These are phyloP conservation scores for Venturia pyrina DNA, from an alignment of 2,329 filamentous ascomycete genomes.

Conservation along the genomic window DNA sequence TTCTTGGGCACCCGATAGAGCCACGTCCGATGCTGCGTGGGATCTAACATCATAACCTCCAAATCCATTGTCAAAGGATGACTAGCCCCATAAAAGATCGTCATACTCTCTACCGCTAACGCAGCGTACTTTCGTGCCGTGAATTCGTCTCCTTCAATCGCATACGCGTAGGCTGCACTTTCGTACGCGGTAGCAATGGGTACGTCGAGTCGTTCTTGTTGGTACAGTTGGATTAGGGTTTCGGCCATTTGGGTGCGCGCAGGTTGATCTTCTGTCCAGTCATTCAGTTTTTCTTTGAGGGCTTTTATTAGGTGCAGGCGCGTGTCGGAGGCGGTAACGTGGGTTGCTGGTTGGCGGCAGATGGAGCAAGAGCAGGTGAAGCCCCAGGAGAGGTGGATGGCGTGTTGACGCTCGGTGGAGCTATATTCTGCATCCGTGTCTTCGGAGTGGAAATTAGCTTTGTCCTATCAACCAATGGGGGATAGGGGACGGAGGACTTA, in stretches of 20 bases:
- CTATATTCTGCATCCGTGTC: constrained; percentile 21
- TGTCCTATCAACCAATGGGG: not conserved
- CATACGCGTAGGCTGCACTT: constrained; percentile 24
- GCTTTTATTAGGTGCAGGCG: constrained; percentile 19
- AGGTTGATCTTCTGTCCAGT: constrained; percentile 16
- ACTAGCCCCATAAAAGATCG: constrained; percentile 19
- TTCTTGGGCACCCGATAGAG: not conserved
- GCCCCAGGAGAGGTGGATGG: constrained; percentile 19
- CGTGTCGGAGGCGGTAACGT: constrained; percentile 18
- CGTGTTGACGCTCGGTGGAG: constrained; percentile 15
- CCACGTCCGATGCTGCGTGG: constrained; percentile 21
- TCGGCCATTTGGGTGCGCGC: constrained; percentile 19
- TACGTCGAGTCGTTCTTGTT: constrained; percentile 20
- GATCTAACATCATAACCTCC: constrained; percentile 18
- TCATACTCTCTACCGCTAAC: constrained; percentile 20
- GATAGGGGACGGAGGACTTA: constrained; percentile 13
- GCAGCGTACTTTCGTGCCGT: constrained; percentile 22
- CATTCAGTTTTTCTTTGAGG: constrained; percentile 19
- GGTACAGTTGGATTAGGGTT: constrained; percentile 19
- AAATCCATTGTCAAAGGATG: constrained; percentile 21
- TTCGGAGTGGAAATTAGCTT: constrained; percentile 10
- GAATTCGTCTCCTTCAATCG: constrained; percentile 19
- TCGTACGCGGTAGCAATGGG: constrained; percentile 23
- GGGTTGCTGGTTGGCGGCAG: constrained; percentile 18
- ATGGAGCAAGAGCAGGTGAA: constrained; percentile 24